These are phyloP conservation scores for Marsdenia floribunda DNA, from an alignment of 257 asterid genomes.

Conservation along the genomic window DNA sequence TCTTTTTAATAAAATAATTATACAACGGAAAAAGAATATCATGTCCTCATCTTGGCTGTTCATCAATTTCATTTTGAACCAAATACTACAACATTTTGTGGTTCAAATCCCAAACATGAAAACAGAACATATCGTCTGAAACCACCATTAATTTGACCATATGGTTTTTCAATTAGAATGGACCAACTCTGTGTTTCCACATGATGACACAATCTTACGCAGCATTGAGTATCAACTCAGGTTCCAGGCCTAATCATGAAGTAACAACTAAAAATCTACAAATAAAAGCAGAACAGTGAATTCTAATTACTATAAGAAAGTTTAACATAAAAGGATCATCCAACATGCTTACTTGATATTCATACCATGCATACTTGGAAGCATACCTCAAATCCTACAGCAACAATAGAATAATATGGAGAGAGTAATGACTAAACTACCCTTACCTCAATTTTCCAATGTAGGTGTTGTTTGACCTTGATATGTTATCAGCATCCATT, in stretches of 20 bases:
- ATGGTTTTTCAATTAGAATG: background rate
- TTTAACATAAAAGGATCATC: background rate
- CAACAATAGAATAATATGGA: background rate
- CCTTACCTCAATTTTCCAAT: slow-evolving; percentile 74
- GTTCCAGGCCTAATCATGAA: background rate
- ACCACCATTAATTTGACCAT: background rate
- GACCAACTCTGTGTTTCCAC: background rate
- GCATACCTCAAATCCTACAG: background rate
- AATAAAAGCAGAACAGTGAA: background rate
- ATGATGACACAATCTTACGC: background rate
- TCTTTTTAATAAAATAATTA: too few species aligned
- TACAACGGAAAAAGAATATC: background rate
- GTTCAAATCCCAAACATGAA: background rate
- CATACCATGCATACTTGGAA: background rate
- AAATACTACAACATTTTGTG: background rate
- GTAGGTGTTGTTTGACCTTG: slow-evolving; percentile 62
- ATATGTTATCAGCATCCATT: slow-evolving; percentile 64
- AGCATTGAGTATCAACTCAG: background rate
- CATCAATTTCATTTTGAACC: background rate
- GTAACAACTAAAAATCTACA: background rate
- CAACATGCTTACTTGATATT: background rate
- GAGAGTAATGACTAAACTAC: background rate
- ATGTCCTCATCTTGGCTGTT: background rate
- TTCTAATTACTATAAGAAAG: background rate
- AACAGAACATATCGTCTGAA: too few species aligned